Base-by-base conservation (phyloP, 768 basidiomycete genomes). In the Macrolepiota fuliginosa region DNA sequence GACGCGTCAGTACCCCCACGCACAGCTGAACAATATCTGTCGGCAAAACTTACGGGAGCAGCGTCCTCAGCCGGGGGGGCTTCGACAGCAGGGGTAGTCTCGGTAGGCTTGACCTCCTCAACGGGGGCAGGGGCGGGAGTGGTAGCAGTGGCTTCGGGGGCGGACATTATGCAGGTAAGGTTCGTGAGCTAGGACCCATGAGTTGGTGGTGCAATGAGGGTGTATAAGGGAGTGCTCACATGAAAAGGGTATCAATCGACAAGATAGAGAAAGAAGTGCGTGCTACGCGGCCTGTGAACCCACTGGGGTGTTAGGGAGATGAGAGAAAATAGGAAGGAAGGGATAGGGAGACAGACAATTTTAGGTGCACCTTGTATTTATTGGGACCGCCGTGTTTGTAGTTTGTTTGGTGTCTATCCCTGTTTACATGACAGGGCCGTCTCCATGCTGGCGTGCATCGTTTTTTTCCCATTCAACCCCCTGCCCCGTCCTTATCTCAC, bases 131-230 rank as follows among this genome's bases (percentile, higher is more conserved):
- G 79, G 70, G 77, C 77, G 68, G 74, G 69, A 64, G 54, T 46
- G 27, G 74, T 70, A 70, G 73, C 72, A 72, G 79, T 69, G 71
- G 77, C 74, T 76, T 88, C 89, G 70, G 87, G 73, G 76, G 89
- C 83, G 82, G 92, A 92, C 91, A 94, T 93, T 91, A 92, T 85
- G 77, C 78, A 76, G 79, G 76, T 78, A 76, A 73, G 77, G 73
- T 76, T 79, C 80, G 78, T 81, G 82, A 83, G 84, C 84, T 86
- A 59, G 66, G 66, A 66, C 53, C 22, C 1, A 58, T 62, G 57
- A 58, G 52, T 64, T 63, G 39, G 58, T 67, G 56, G 62, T 59
- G 46, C 40, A 58, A 42, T 58, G 56, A 39, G 67, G 56, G n/a
- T 29, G 58, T 60, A 62, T 63, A 59, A 46, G 63, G 57, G 58